phyloP scores from a whole-genome alignment of 2,329 filamentous ascomycete species.

The Cercospora beticola region DNA sequence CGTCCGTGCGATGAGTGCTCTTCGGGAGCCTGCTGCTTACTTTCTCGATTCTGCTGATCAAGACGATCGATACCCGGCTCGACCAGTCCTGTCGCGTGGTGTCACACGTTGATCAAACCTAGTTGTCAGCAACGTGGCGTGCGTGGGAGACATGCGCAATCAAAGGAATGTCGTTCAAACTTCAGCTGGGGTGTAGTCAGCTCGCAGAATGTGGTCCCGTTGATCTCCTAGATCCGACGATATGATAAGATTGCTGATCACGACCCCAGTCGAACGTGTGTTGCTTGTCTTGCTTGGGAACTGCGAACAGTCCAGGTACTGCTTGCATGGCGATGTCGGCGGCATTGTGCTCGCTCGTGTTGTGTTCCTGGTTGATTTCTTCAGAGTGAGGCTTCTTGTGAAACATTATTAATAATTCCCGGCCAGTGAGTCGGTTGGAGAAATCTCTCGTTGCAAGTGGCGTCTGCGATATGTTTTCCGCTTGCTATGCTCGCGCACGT shows the following conservation, averaged over 20 bases:
- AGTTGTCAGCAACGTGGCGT: not conserved
- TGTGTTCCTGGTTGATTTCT: not conserved
- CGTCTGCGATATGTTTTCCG: not conserved
- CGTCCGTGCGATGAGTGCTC: not conserved
- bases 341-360: not conserved
- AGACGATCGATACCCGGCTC: not conserved
- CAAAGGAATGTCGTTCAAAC: not conserved
- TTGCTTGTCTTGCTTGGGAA: not conserved
- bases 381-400: not conserved
- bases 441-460: not conserved
- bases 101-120: not conserved
- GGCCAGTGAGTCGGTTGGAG: not conserved
- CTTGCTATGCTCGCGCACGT: not conserved
- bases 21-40: not conserved
- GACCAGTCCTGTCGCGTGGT: not conserved
- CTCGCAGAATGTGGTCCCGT: not conserved
- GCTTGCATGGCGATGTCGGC: not conserved
- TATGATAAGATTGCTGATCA: slow-evolving; percentile 1
- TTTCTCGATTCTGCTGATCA: not conserved
- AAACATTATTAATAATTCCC: not conserved
- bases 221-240: slow-evolving; percentile 4
- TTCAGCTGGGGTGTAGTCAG: not conserved
- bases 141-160: not conserved
- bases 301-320: not conserved
- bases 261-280: not conserved